These are phyloP conservation scores for Ziziphus jujuba DNA, from an alignment of 306 rosid genomes.

Conservation along the genomic window DNA sequence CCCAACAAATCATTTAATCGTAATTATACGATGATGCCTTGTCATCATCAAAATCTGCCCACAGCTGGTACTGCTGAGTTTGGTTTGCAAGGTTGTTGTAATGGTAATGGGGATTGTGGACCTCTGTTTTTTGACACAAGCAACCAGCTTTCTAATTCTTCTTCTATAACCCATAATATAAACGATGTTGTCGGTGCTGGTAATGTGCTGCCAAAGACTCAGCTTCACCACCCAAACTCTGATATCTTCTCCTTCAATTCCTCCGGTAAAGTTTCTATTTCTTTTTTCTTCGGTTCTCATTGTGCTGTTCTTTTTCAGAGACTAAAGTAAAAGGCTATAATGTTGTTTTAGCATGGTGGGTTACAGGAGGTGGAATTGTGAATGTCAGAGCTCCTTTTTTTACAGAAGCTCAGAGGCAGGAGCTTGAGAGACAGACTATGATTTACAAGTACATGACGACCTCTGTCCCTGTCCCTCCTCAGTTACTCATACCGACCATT, in stretches of 20 bases:
- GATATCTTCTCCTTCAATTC: conserved; percentile 22
- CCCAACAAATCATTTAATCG: conserved; percentile 15
- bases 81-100: conserved; percentile 16
- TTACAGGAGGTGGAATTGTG: conserved; percentile 24
- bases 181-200: conserved; percentile 22
- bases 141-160: conserved; percentile 10
- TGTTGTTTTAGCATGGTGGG: background rate
- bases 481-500: conserved; percentile 19
- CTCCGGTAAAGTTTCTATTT: conserved; percentile 22
- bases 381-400: conserved; percentile 20
- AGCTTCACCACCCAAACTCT: conserved; percentile 21
- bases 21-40: conserved; percentile 24
- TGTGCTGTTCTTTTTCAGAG: background rate
- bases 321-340: too few species aligned
- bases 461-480: conserved; percentile 32
- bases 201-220: conserved; percentile 15
- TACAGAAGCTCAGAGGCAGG: conserved; percentile 33
- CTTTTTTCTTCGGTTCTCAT: background rate
- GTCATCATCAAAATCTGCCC: conserved; percentile 12
- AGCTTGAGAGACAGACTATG: conserved; percentile 35
- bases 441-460: conserved; percentile 32
- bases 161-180: conserved; percentile 3
- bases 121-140: conserved; percentile 27
- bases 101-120: conserved; percentile 11
- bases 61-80: conserved; percentile 18